Conservation (phyloP, 495 filamentous ascomycete species). For the Bathelium albidoporum region DNA sequence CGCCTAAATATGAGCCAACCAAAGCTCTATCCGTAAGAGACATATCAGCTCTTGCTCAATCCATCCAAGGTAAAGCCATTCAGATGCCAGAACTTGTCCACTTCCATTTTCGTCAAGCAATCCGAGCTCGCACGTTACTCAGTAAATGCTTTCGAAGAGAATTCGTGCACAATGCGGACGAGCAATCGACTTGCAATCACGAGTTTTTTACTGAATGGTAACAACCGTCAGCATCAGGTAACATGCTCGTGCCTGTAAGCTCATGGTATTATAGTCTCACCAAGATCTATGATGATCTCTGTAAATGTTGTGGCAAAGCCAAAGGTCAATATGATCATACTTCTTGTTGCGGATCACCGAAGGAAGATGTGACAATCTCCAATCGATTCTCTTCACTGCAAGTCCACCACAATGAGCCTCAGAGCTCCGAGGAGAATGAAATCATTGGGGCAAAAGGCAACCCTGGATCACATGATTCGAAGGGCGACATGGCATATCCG, state of each 20-base stretch:
- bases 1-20: background rate
- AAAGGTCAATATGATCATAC: background rate
- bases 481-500: background rate
- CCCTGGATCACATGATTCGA: background rate
- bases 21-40: conserved; percentile 17
- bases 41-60: conserved; percentile 11
- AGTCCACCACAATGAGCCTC: background rate
- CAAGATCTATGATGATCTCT: conserved; percentile 19
- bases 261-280: conserved; percentile 12
- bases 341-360: background rate
- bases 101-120: conserved; percentile 23
- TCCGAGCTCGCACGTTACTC: conserved; percentile 17
- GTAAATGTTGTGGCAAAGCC: conserved; percentile 17
- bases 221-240: background rate
- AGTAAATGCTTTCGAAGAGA: conserved; percentile 19
- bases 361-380: background rate
- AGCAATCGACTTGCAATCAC: conserved; percentile 13
- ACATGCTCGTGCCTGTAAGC: background rate
- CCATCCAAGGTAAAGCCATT: conserved; percentile 14
- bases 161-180: background rate
- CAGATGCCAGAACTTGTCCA: conserved; percentile 21
- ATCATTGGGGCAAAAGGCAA: background rate
- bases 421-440: background rate
- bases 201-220: conserved; percentile 24
- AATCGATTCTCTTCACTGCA: background rate